Percentiles rank a stretch among this genome's conserved stretches.
phyloP scores from a whole-genome alignment of 163 green algal genomes.

The Chlamydomonas reinhardtii region DNA sequence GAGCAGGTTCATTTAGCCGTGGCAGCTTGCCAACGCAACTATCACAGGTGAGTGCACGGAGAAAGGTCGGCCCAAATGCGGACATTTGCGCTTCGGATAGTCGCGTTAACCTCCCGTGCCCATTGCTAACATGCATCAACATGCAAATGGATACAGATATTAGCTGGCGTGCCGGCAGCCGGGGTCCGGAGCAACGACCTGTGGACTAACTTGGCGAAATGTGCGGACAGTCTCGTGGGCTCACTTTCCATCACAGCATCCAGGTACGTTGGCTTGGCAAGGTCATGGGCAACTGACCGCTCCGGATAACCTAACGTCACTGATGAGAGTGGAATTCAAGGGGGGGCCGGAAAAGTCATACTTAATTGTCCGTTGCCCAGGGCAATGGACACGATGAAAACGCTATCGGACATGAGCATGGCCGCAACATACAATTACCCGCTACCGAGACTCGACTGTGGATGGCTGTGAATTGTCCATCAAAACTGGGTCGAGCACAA shows the following conservation, averaged over 20 bases:
- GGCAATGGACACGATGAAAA: too few relatives aligned
- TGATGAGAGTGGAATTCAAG: too few relatives aligned
- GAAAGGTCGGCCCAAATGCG: background rate
- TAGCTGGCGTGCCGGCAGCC: conserved; percentile 3
- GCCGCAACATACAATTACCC: too few relatives aligned
- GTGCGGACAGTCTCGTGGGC: conserved; percentile 21
- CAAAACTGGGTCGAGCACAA: too few relatives aligned
- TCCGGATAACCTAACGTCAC: background rate
- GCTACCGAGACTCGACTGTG: too few relatives aligned
- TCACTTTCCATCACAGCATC: conserved; percentile 11
- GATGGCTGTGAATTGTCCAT: too few relatives aligned
- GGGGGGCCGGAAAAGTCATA: too few relatives aligned
- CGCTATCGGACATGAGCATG: too few relatives aligned
- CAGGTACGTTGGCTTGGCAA: background rate
- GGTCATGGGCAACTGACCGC: background rate
- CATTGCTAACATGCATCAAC: background rate
- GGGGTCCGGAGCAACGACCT: conserved; percentile 27
- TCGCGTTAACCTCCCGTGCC: background rate
- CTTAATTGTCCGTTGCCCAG: too few relatives aligned
- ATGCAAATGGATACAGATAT: background rate
- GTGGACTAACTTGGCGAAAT: conserved; percentile 32
- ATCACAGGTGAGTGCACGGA: background rate
- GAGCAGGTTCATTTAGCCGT: conserved; percentile 8
- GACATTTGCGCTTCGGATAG: background rate
- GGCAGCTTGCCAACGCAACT: conserved; percentile 2